phyloP scores from a whole-genome alignment of 2,329 filamentous ascomycete species.

The Dothistroma septosporum region DNA sequence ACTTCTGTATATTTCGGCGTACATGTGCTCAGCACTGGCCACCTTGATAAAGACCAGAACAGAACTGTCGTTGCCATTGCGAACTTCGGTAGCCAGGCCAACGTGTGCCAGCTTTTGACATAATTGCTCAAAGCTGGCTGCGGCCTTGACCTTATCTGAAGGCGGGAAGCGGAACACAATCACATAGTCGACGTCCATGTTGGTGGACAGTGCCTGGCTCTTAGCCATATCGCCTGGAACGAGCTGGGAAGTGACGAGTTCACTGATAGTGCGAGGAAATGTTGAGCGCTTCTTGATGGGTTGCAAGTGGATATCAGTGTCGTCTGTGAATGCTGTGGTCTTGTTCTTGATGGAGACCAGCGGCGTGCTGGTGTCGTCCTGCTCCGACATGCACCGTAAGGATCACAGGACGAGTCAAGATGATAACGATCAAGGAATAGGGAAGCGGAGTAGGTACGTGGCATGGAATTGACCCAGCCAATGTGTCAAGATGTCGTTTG shows the following conservation, averaged over 20 bases:
- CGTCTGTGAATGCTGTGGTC: constrained; percentile 4
- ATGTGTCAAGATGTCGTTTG: background rate
- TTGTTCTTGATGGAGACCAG: constrained; percentile 12
- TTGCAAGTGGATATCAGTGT: background rate
- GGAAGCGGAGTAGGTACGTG: background rate
- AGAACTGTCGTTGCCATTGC: constrained; percentile 69
- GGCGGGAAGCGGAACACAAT: constrained; percentile 71
- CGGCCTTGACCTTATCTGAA: constrained; percentile 64
- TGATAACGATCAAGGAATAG: background rate
- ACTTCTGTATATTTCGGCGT: constrained; percentile 71
- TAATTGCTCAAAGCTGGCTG: constrained; percentile 72
- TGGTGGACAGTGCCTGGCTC: constrained; percentile 41
- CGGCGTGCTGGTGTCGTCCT: constrained; percentile 3
- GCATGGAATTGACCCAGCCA: background rate
- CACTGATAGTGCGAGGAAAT: constrained; percentile 26
- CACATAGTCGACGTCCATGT: constrained; percentile 81
- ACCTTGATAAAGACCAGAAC: constrained; percentile 81
- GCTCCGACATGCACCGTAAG: constrained; percentile 6
- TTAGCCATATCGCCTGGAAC: constrained; percentile 33
- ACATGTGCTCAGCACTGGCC: constrained; percentile 68
- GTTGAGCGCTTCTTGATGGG: constrained; percentile 21
- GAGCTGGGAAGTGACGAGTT: constrained; percentile 31
- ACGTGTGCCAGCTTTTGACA: constrained; percentile 69
- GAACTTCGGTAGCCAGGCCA: constrained; percentile 83
- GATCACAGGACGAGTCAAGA: background rate